These are phyloP conservation scores for Malus hybrid DNA, from an alignment of 331 rosid species.

Conservation along the genomic window DNA sequence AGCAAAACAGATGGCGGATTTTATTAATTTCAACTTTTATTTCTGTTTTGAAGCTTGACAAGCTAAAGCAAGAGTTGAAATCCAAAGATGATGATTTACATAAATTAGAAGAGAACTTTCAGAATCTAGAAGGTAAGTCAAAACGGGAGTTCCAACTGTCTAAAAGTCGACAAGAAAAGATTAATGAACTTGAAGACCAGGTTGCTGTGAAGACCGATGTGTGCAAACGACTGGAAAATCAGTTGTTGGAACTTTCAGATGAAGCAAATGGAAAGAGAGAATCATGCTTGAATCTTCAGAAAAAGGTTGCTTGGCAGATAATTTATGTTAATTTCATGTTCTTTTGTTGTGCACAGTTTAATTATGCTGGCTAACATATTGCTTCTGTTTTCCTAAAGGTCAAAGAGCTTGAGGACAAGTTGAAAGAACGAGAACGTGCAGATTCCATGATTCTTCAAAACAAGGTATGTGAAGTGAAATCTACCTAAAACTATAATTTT, in stretches of 20 bases:
- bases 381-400: conserved; percentile 23
- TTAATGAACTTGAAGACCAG: conserved; percentile 62
- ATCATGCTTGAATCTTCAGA: conserved; percentile 48
- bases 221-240: conserved; percentile 52
- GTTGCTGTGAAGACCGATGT: conserved; percentile 36
- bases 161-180: conserved; percentile 50
- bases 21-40: not conserved
- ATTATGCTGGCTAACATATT: not conserved
- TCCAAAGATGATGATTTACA: conserved; percentile 51
- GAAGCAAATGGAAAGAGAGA: conserved; percentile 56
- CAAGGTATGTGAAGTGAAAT: conserved; percentile 34
- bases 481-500: not conserved
- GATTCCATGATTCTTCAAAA: conserved; percentile 48
- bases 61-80: conserved; percentile 53
- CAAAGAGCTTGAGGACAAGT: conserved; percentile 58
- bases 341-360: not conserved
- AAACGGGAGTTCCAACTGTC: conserved; percentile 45
- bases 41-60: conserved; percentile 42
- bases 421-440: conserved; percentile 38
- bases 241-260: conserved; percentile 42
- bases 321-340: conserved; percentile 2
- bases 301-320: conserved; percentile 38
- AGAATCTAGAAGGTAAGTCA: conserved; percentile 47
- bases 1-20: not conserved
- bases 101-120: conserved; percentile 59